phyloP scores from a whole-genome alignment of 2,329 filamentous ascomycete genomes.

The Stachybotrys chartarum region DNA sequence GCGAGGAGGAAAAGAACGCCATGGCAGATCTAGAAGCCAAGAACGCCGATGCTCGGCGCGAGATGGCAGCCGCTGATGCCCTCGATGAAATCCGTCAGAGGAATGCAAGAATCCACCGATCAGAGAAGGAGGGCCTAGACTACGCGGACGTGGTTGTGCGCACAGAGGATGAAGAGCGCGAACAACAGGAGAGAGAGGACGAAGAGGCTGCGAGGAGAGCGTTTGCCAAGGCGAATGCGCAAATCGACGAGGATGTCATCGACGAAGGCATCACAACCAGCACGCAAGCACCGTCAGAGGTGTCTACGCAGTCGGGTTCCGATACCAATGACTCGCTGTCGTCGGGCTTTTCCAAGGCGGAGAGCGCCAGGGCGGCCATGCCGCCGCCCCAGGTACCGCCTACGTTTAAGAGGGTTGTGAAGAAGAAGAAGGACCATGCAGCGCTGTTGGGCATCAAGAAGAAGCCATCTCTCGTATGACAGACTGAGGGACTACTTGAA shows the following conservation, averaged over 20 bases:
- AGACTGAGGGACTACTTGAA: no score
- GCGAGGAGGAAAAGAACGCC: slow-evolving; percentile 69
- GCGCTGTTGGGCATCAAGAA: slow-evolving; percentile 81
- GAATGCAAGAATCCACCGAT: slow-evolving; percentile 80
- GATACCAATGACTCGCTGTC: not conserved
- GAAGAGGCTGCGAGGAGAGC: slow-evolving; percentile 73
- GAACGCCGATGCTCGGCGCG: slow-evolving; percentile 82
- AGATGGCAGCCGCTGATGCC: slow-evolving; percentile 96
- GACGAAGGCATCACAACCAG: slow-evolving; percentile 24
- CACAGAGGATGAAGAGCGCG: slow-evolving; percentile 51
- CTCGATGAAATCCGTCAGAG: slow-evolving; percentile 88
- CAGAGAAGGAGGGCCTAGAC: slow-evolving; percentile 59
- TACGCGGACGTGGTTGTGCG: slow-evolving; percentile 47
- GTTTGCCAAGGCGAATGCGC: slow-evolving; percentile 45
- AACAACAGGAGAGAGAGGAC: slow-evolving; percentile 70
- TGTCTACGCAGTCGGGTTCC: slow-evolving; percentile 10
- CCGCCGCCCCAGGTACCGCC: slow-evolving; percentile 24
- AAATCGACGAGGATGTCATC: slow-evolving; percentile 26
- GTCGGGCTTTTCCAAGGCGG: slow-evolving; percentile 1
- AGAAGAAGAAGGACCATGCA: slow-evolving; percentile 79
- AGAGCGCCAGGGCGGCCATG: not conserved
- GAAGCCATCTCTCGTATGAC: slow-evolving; percentile 48
- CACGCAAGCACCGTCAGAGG: not conserved
- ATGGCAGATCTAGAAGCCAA: slow-evolving; percentile 96
- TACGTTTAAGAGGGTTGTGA: slow-evolving; percentile 67